Conservation (phyloP, 495 filamentous ascomycete genomes). For the Xylaria intraflava region DNA sequence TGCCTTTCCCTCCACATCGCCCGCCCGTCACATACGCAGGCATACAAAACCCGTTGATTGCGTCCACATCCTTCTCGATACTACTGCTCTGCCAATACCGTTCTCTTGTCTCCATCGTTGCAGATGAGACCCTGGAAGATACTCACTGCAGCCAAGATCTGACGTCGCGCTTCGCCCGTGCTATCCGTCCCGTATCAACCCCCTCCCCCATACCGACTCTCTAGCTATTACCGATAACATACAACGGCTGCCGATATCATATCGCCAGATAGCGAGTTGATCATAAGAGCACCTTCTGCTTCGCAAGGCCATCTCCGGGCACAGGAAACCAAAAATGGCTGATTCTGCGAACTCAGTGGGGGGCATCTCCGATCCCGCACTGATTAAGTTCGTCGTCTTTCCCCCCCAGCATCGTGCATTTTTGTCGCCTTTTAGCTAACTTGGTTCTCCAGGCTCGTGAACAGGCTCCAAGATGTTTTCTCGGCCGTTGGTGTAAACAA, state of each 20-base stretch:
- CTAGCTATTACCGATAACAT: neutral
- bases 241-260: neutral
- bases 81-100: neutral
- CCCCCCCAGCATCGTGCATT: constrained; percentile 11
- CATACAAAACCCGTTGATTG: constrained; percentile 13
- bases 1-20: constrained; percentile 3
- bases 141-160: neutral
- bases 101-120: neutral
- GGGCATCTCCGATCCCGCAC: constrained; percentile 53
- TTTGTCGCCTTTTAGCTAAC: constrained; percentile 18
- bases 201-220: neutral
- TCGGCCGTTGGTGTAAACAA: constrained; percentile 97
- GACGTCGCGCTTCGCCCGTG: neutral
- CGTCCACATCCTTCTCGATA: constrained; percentile 15
- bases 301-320: neutral
- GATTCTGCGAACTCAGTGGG: constrained; percentile 36
- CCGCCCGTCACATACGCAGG: constrained; percentile 1
- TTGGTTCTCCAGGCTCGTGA: constrained; percentile 66
- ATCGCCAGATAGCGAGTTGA: neutral
- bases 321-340: constrained; percentile 16
- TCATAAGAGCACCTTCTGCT: neutral
- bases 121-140: neutral
- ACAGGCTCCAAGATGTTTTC: constrained; percentile 99
- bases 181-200: neutral
- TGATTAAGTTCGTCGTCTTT: constrained; percentile 46